phyloP scores from a whole-genome alignment of 495 filamentous ascomycete genomes.

The Penicillium turbatum region DNA sequence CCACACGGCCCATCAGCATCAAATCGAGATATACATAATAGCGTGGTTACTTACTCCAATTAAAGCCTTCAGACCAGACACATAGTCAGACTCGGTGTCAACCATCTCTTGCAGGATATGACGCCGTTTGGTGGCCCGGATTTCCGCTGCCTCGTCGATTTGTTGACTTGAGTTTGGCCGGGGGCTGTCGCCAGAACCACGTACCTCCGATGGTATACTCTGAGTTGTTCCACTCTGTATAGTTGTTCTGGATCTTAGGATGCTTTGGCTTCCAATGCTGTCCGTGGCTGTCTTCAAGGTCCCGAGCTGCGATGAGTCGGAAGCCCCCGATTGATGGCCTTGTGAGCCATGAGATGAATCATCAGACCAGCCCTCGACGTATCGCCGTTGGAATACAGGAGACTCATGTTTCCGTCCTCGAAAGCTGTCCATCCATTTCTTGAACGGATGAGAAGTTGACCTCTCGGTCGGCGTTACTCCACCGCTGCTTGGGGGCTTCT shows the following conservation, averaged over 20 bases:
- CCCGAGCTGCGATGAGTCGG: conserved; percentile 69
- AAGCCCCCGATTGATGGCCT: not conserved
- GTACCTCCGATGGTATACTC: conserved; percentile 50
- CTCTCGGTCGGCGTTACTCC: conserved; percentile 4
- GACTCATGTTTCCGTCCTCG: conserved; percentile 34
- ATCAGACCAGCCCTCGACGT: conserved; percentile 45
- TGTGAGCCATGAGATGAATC: conserved; percentile 21
- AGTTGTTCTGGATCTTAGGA: conserved; percentile 55
- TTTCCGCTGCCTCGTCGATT: conserved; percentile 65
- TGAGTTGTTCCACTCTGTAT: conserved; percentile 48
- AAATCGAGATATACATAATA: not conserved
- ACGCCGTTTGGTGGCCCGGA: conserved; percentile 67
- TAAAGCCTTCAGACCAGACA: conserved; percentile 79
- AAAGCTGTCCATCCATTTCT: conserved; percentile 54
- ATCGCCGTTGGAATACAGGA: conserved; percentile 23
- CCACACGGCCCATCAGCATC: not conserved
- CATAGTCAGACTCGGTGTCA: conserved; percentile 80
- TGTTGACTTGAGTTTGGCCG: conserved; percentile 47
- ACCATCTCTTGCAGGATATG: conserved; percentile 80
- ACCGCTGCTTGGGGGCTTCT: not conserved
- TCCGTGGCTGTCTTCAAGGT: conserved; percentile 72
- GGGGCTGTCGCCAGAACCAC: conserved; percentile 65
- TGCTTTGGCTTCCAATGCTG: conserved; percentile 65
- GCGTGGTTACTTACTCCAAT: conserved; percentile 59
- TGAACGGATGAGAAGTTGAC: conserved; percentile 36